Evolutionary conservation across 225 moss, liverwort and hornwort genomes (phyloP).

Genomic region (Physcomitrellopsis africana): DNA sequence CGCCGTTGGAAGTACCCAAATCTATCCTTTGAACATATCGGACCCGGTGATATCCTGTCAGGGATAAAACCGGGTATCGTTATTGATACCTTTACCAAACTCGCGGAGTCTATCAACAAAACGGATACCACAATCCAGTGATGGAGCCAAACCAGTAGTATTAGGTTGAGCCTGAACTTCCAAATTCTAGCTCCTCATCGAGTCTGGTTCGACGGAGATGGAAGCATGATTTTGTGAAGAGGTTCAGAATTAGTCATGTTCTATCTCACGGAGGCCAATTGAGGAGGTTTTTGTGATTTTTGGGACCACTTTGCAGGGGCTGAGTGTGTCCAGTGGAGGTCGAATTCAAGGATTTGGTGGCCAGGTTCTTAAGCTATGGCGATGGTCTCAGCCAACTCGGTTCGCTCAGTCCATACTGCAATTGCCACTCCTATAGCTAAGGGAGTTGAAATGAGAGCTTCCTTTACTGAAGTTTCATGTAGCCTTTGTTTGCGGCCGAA

Average conservation of each 20-base stretch:
- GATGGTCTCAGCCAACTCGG: constrained; percentile 38
- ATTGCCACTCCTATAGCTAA: constrained; percentile 29
- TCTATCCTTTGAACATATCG: too few species aligned
- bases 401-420: constrained; percentile 18
- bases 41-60: not conserved
- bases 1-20: constrained; percentile 20
- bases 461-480: not conserved
- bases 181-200: not conserved
- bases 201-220: not conserved
- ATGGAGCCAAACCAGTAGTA: too few species aligned
- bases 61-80: too few species aligned
- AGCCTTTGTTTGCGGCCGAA: not conserved
- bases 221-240: too few species aligned
- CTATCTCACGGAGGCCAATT: not conserved
- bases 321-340: not conserved
- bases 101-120: too few species aligned
- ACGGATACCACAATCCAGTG: too few species aligned
- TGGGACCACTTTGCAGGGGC: not conserved
- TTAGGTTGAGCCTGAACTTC: constrained; percentile 13
- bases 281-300: not conserved
- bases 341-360: not conserved
- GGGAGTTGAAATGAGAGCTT: not conserved
- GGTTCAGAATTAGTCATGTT: too few species aligned
- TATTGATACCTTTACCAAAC: too few species aligned
- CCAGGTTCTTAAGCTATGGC: constrained; percentile 34